Evolutionary conservation across 768 basidiomycete genomes (phyloP).

Genomic region (Lactarius sp.): DNA sequence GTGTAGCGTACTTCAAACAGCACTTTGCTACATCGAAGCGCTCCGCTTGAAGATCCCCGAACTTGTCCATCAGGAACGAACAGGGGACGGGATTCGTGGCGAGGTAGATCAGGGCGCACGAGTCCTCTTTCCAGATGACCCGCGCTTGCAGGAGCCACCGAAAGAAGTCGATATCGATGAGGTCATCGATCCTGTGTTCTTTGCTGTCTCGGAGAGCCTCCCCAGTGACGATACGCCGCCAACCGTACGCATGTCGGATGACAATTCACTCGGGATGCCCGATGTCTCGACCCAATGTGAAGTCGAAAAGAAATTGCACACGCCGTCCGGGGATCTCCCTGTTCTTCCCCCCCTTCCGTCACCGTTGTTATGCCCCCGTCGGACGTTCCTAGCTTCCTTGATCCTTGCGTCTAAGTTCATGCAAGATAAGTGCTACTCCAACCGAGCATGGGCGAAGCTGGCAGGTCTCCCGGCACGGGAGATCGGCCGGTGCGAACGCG

Average conservation of each 20-base stretch:
- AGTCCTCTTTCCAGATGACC: conserved; percentile 40
- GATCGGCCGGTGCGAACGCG: conserved; percentile 84
- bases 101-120: conserved; percentile 41
- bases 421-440: conserved; percentile 91
- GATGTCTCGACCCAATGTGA: conserved; percentile 14
- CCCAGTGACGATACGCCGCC: conserved; percentile 7
- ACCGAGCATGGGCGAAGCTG: conserved; percentile 90
- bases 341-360: conserved; percentile 54
- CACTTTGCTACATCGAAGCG: conserved; percentile 82
- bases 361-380: conserved; percentile 80
- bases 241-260: conserved; percentile 22
- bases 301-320: conserved; percentile 21
- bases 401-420: conserved; percentile 90
- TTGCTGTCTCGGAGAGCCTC: conserved; percentile 8
- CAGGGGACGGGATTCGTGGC: conserved; percentile 38
- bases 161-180: conserved; percentile 33
- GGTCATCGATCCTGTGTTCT: conserved; percentile 12
- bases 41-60: conserved; percentile 68
- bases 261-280: conserved; percentile 9
- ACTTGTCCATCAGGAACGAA: conserved; percentile 48
- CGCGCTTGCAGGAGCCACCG: conserved; percentile 33
- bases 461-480: conserved; percentile 84
- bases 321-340: conserved; percentile 28
- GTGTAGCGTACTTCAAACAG: conserved; percentile 78
- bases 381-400: conserved; percentile 82